These are phyloP conservation scores for Scalesia atractyloides DNA, from an alignment of 129 eudicot species.

Conservation along the genomic window DNA sequence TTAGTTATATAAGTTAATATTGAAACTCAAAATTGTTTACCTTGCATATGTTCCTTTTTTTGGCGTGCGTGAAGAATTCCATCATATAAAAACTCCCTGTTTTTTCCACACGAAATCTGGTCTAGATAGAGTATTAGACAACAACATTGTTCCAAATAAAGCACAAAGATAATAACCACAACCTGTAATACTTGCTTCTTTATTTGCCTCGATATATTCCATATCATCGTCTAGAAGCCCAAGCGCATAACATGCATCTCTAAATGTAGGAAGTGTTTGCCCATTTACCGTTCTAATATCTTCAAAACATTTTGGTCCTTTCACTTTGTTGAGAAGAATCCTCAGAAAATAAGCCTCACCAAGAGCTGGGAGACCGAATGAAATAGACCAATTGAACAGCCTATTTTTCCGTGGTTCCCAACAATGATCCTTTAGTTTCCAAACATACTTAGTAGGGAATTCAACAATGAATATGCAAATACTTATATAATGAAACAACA, in stretches of 20 bases:
- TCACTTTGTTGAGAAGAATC: background rate
- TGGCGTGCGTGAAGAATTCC: too few relatives aligned
- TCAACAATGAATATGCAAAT: too few relatives aligned
- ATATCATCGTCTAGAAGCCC: background rate
- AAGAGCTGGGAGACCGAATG: background rate
- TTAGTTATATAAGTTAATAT: too few relatives aligned
- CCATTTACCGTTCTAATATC: conserved; percentile 9
- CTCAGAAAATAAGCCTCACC: background rate
- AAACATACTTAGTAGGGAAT: too few relatives aligned
- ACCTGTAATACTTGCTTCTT: too few relatives aligned
- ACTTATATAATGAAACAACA: too few relatives aligned
- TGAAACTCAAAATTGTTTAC: too few relatives aligned
- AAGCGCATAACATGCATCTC: background rate
- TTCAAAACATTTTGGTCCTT: background rate
- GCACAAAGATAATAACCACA: background rate
- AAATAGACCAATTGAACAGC: background rate
- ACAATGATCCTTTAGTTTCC: background rate
- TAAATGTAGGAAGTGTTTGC: background rate
- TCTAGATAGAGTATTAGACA: too few relatives aligned
- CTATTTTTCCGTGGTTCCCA: background rate
- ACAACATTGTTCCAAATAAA: background rate
- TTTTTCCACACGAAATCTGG: too few relatives aligned
- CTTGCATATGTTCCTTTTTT: too few relatives aligned
- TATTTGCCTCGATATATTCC: too few relatives aligned
- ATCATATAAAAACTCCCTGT: too few relatives aligned